These are phyloP conservation scores for Aspergillus aculeatinus DNA, from an alignment of 2,329 filamentous ascomycete genomes.

Conservation along the genomic window DNA sequence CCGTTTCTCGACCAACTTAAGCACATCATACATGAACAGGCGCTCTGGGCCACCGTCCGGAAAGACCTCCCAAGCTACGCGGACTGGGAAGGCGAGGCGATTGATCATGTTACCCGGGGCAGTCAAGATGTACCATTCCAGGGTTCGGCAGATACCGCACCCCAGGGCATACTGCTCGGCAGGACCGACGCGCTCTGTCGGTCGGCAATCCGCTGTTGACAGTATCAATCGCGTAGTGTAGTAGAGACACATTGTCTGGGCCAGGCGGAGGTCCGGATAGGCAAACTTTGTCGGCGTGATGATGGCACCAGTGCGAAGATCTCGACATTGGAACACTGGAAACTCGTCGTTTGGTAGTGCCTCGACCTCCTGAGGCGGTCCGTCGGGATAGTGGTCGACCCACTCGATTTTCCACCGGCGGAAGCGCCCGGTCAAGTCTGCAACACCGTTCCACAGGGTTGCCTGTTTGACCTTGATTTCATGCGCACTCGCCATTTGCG, in stretches of 20 bases:
- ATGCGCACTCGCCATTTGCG: slow-evolving; percentile 27
- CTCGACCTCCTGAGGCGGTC: slow-evolving; percentile 28
- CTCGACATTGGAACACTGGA: slow-evolving; percentile 34
- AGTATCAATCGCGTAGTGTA: slow-evolving; percentile 34
- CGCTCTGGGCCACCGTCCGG: slow-evolving; percentile 34
- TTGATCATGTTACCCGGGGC: slow-evolving; percentile 43
- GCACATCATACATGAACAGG: slow-evolving; percentile 32
- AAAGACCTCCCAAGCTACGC: slow-evolving; percentile 40
- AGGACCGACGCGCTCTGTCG: slow-evolving; percentile 29
- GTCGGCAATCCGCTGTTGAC: slow-evolving; percentile 34
- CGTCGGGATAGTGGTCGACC: slow-evolving; percentile 33
- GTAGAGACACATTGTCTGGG: slow-evolving; percentile 40
- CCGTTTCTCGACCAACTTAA: slow-evolving; percentile 35
- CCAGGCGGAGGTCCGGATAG: slow-evolving; percentile 38
- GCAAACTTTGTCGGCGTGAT: slow-evolving; percentile 30
- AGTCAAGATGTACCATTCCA: slow-evolving; percentile 37
- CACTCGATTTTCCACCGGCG: slow-evolving; percentile 33
- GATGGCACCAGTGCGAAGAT: slow-evolving; percentile 34
- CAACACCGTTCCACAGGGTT: slow-evolving; percentile 36
- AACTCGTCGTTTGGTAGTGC: slow-evolving; percentile 28
- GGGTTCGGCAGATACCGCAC: slow-evolving; percentile 37
- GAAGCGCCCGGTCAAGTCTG: slow-evolving; percentile 32
- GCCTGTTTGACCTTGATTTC: slow-evolving; percentile 35
- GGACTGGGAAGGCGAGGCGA: slow-evolving; percentile 37
- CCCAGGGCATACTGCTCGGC: slow-evolving; percentile 35